Evolutionary conservation across 805 yeast species (phyloP).

Genomic region (Nakazawaea populi): DNA sequence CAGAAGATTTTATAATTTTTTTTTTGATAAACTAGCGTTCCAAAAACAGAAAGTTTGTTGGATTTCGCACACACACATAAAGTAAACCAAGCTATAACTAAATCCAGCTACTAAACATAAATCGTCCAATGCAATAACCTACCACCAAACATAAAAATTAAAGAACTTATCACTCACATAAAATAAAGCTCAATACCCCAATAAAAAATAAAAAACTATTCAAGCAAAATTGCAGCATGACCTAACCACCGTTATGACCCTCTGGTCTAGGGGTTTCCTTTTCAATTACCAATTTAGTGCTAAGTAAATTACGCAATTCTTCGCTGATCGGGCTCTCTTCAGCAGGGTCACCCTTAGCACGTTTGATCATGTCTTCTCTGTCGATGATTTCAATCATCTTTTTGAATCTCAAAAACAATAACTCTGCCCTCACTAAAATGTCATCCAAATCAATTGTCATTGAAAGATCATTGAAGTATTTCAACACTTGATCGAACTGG

Average conservation of each 20-base stretch:
- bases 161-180: neutral
- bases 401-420: conserved; percentile 72
- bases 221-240: neutral
- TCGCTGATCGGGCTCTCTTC: conserved; percentile 31
- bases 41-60: no score
- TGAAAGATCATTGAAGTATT: conserved; percentile 86
- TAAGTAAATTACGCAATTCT: conserved; percentile 54
- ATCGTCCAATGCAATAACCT: no score
- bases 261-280: conserved; percentile 40
- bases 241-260: conserved; percentile 14
- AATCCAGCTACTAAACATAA: no score
- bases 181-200: neutral
- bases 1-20: neutral
- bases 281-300: conserved; percentile 56
- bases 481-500: conserved; percentile 86
- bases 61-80: no score
- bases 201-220: no score
- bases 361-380: conserved; percentile 30
- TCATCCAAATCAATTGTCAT: conserved; percentile 72
- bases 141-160: no score
- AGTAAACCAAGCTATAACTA: no score
- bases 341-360: conserved; percentile 19
- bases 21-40: neutral
- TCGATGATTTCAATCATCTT: conserved; percentile 79
- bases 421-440: conserved; percentile 76